Base-by-base conservation (phyloP, 345 rosid genomes). In the Microthlaspi erraticum region DNA sequence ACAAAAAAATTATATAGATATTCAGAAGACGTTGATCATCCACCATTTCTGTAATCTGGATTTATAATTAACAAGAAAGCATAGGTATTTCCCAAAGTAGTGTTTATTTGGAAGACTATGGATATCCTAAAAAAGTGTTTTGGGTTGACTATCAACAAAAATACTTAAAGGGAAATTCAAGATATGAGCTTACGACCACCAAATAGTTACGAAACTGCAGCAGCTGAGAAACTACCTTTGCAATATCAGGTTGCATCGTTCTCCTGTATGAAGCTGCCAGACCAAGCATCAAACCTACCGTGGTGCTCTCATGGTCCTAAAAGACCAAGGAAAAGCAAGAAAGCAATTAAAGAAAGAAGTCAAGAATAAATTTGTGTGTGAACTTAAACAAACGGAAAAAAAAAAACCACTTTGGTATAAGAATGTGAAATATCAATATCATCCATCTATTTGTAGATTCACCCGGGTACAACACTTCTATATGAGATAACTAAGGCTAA, bases 281-380 rank as follows among this genome's bases (percentile, higher is more conserved):
- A 68, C 98, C 98, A 77, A 93, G 92, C 96, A 93, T 86, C 78
- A 93, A 72, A 19, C 98, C 98, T 20, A 89, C 91, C 1, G 92
- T 87, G 54, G 97, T 93, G 83, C 87, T 83, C 75, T 93, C 98
- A 81, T 93, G 97, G 73, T 88, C 93, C 98, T 93, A 68, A 64
- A 61, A 38, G 75, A 52, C 61, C 72, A 37, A 36, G 29, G 20
- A 72, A 57, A 37, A 36, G 29, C 17, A 72, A 57, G 68, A 65
- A 58, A 57, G 60, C 18, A 52, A 51, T 42, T 20, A 20, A 36
- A 68, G 46, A 14, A 12, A 50, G 52, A 64, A 20, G 38, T 18
- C 19, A 31, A 13, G 19, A 29, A 65, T n/a, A 64, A 54, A 36
- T 34, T 55, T 32, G 61, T 70, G 6, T 45, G 46, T 63, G 36